Evolutionary conservation across 2,329 filamentous ascomycete species (phyloP).

Genomic region (Alternaria atra): DNA sequence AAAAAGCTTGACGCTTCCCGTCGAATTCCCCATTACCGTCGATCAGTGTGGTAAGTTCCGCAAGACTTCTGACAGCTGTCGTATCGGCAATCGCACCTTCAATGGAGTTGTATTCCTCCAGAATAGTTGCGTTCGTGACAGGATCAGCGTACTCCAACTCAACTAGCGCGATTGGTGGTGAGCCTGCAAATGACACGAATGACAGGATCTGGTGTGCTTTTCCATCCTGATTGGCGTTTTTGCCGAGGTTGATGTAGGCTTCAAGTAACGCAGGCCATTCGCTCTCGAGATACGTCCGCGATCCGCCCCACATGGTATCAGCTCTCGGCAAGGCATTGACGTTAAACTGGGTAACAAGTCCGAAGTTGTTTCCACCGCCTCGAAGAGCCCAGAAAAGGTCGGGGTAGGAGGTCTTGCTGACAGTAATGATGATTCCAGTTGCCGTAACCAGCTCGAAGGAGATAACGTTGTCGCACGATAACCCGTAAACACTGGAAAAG

Average conservation of each 20-base stretch:
- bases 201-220: slow-evolving; percentile 41
- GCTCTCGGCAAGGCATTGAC: slow-evolving; percentile 31
- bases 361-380: slow-evolving; percentile 50
- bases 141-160: slow-evolving; percentile 41
- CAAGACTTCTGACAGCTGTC: slow-evolving; percentile 30
- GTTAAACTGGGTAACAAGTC: slow-evolving; percentile 45
- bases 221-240: slow-evolving; percentile 29
- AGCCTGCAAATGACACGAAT: slow-evolving; percentile 26
- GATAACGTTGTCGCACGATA: slow-evolving; percentile 45
- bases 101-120: slow-evolving; percentile 40
- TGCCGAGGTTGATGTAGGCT: slow-evolving; percentile 39
- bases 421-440: slow-evolving; percentile 27
- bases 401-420: slow-evolving; percentile 35
- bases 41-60: slow-evolving; percentile 23
- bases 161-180: slow-evolving; percentile 14
- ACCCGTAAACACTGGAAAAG: slow-evolving; percentile 35
- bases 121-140: slow-evolving; percentile 32
- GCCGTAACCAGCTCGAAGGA: slow-evolving; percentile 45
- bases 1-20: slow-evolving; percentile 31
- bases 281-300: slow-evolving; percentile 18
- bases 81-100: slow-evolving; percentile 21
- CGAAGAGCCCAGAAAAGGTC: slow-evolving; percentile 54
- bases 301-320: slow-evolving; percentile 40
- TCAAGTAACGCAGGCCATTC: slow-evolving; percentile 30
- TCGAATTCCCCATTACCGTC: slow-evolving; percentile 14